Conservation (phyloP, 2,329 filamentous ascomycete genomes). For the Hypoxylon sp. region DNA sequence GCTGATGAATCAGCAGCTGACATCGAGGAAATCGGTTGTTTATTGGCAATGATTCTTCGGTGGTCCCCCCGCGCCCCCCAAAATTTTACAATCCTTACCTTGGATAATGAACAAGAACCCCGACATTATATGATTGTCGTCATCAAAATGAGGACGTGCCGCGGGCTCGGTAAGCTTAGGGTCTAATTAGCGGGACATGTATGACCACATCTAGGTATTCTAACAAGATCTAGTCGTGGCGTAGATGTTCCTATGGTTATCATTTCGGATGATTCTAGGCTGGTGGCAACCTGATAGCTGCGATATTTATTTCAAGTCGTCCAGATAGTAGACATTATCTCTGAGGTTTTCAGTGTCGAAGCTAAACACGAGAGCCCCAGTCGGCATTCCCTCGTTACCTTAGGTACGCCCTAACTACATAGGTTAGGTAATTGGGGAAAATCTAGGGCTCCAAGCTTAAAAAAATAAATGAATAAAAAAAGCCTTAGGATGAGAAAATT, state of each 20-base stretch:
- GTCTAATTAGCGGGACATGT: slow-evolving; percentile 37
- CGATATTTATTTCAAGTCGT: background rate
- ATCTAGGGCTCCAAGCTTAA: background rate
- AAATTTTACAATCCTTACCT: slow-evolving; percentile 24
- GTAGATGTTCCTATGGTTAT: slow-evolving; percentile 5
- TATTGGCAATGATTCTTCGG: slow-evolving; percentile 17
- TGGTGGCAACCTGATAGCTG: slow-evolving; percentile 2
- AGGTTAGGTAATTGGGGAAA: no score
- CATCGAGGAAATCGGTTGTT: slow-evolving; percentile 13
- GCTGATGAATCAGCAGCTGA: slow-evolving; percentile 27
- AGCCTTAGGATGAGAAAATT: slow-evolving; percentile 12
- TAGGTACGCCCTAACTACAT: no score
- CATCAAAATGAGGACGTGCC: slow-evolving; percentile 36
- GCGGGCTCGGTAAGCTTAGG: slow-evolving; percentile 45
- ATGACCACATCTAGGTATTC: slow-evolving; percentile 13
- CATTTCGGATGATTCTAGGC: slow-evolving; percentile 14
- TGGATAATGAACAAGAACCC: slow-evolving; percentile 22
- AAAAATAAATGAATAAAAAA: no score
- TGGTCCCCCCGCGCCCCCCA: slow-evolving; percentile 36
- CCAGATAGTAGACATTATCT: background rate
- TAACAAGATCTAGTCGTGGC: background rate
- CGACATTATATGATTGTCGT: slow-evolving; percentile 33
- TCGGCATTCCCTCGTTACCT: slow-evolving; percentile 10
- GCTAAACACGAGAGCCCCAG: slow-evolving; percentile 6
- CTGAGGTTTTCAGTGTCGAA: slow-evolving; percentile 5